phyloP scores from a whole-genome alignment of 163 green algal genomes.

The Trebouxiophyceae sp. region DNA sequence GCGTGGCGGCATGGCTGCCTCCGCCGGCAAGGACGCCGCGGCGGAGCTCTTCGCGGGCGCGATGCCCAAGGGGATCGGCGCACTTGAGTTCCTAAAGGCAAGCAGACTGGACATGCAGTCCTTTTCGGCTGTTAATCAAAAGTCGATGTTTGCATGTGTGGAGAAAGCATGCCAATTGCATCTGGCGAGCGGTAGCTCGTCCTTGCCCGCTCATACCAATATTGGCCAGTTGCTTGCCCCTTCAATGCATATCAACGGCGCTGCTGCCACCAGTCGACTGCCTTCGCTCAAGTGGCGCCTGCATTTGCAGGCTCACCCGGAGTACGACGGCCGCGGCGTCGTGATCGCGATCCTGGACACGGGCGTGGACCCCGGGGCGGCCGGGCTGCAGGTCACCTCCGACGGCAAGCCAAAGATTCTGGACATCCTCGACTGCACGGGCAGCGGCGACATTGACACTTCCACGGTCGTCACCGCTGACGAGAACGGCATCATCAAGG shows the following conservation, averaged over 20 bases:
- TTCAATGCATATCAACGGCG: neutral
- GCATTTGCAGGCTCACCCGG: constrained; percentile 39
- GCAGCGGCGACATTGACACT: constrained; percentile 80
- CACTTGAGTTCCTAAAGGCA: constrained; percentile 29
- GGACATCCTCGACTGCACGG: constrained; percentile 83
- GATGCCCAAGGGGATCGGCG: constrained; percentile 49
- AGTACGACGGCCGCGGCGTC: constrained; percentile 62
- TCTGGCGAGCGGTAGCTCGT: neutral
- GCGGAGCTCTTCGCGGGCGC: constrained; percentile 18
- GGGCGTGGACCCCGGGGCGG: constrained; percentile 47
- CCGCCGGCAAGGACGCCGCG: no score
- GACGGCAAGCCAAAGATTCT: constrained; percentile 68
- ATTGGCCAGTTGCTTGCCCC: neutral
- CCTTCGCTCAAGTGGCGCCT: neutral
- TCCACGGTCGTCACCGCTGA: constrained; percentile 46
- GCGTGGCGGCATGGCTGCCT: no score
- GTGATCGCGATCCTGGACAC: constrained; percentile 84
- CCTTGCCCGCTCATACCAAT: neutral
- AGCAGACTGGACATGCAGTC: neutral
- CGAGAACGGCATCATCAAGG: constrained; percentile 52
- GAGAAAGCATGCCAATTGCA: neutral
- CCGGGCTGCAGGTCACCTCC: constrained; percentile 15
- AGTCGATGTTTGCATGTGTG: neutral
- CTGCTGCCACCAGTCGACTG: neutral
- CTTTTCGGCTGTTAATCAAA: neutral